Percentiles rank a stretch among this genome's conserved stretches.
phyloP scores from a whole-genome alignment of 495 filamentous ascomycete species.

The Geopyxis carbonaria region DNA sequence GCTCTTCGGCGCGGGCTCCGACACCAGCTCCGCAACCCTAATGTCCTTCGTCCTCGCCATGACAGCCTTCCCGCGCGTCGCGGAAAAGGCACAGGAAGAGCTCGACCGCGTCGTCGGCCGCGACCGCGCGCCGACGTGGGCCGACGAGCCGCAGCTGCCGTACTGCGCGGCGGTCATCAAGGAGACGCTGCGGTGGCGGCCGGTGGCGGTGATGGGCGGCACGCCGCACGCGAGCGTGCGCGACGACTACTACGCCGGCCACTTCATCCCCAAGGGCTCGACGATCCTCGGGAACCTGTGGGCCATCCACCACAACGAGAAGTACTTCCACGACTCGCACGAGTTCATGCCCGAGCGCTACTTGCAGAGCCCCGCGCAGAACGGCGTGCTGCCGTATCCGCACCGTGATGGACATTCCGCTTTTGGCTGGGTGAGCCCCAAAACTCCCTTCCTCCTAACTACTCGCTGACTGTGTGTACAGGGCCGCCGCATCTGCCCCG shows the following conservation, averaged over 20 bases:
- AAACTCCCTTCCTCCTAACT: conserved; percentile 7
- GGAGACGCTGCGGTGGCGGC: conserved; percentile 45
- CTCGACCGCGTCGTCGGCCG: conserved; percentile 40
- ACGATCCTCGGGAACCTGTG: conserved; percentile 47
- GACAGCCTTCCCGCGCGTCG: conserved; percentile 33
- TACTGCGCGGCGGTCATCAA: conserved; percentile 38
- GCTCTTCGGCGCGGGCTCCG: conserved; percentile 47
- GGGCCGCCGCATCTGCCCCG: conserved; percentile 42
- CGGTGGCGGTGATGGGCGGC: conserved; percentile 41
- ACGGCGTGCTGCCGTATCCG: conserved; percentile 28
- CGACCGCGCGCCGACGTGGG: conserved; percentile 33
- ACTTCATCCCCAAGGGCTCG: conserved; percentile 36
- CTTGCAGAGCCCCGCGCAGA: conserved; percentile 28
- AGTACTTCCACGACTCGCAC: conserved; percentile 43
- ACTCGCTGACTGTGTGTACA: conserved; percentile 4
- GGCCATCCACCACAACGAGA: conserved; percentile 45
- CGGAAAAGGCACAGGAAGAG: conserved; percentile 35
- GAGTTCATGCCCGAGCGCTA: conserved; percentile 39
- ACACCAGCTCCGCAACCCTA: conserved; percentile 45
- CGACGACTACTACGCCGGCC: conserved; percentile 40
- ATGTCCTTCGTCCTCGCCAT: conserved; percentile 45
- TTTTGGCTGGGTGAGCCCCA: conserved; percentile 33
- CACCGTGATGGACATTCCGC: conserved; percentile 30
- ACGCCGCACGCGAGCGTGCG: conserved; percentile 45
- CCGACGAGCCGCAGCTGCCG: conserved; percentile 34